Evolutionary conservation across 1,139 yeast genomes (phyloP), one percentile per base, ranked within the genome.

Genomic region (Nematodospora anomalae): DNA sequence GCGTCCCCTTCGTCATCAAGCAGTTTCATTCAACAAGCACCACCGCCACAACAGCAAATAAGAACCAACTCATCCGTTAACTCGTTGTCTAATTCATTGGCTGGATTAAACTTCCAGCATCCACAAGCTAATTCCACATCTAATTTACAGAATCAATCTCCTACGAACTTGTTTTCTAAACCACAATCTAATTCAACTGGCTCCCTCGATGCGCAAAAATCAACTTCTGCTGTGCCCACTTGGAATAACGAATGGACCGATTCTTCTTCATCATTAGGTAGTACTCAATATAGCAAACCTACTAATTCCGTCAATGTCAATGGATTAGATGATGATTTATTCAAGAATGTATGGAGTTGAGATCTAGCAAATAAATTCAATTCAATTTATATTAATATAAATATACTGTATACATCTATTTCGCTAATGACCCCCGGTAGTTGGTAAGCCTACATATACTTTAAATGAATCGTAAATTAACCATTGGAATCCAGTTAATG

Each of bases 401-500:
- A 9, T 20, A 10, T 18, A 18, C 11, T 22, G 10, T 12, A n/a
- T n/a, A n/a, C 23, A 26, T 30, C 15, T 11, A 28, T 15, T 5
- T 10, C 20, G 33, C 26, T 26, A 76, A 55, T 75, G 80, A 36
- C 86, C 83, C 47, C 90, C 92, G 20, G 95, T 83, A 28, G 97
- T 87, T 57, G 97, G 97, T 53, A 90, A 76, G 9, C 97, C 97
- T 44, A 87, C 79, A 52, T 77, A 77, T 20, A 87, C 94, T 71
- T 90, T 90, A 75, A 90, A 90, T 10, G 96, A 83, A 64, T 90
- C 97, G 67, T 90, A 90, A 46, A 90, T 76, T 58, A 90, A 76
- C 97, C 97, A 90, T 73, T 90, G 97, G 76, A 85, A 79, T 46
- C 96, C 96, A 30, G 97, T 90, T 64, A 90, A 77, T 23, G 97